Percentiles rank a stretch among this genome's conserved stretches.
Conservation (phyloP, 331 rosid species). For the Stylosanthes scabra region DNA sequence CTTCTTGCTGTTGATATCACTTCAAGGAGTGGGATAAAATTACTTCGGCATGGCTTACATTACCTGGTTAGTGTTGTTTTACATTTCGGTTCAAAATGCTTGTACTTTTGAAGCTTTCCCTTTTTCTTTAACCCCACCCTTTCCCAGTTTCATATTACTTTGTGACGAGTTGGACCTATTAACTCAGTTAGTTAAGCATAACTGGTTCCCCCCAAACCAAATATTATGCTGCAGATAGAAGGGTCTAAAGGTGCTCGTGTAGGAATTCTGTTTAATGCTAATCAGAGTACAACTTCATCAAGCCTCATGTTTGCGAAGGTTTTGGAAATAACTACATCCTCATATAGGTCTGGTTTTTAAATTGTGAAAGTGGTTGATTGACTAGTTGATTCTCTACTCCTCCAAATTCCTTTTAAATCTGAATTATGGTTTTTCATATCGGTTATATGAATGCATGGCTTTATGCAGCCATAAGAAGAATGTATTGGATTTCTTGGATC, state of each 20-base stretch:
- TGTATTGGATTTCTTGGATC: slow-evolving; percentile 72
- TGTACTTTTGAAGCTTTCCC: neutral
- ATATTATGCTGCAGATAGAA: slow-evolving; percentile 61
- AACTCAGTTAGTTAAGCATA: slow-evolving; percentile 26
- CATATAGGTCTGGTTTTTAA: slow-evolving; percentile 66
- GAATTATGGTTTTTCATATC: slow-evolving; percentile 20
- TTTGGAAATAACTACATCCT: slow-evolving; percentile 73
- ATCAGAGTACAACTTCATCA: slow-evolving; percentile 55
- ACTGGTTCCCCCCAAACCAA: slow-evolving; percentile 12
- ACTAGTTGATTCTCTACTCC: slow-evolving; percentile 38
- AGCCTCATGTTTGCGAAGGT: slow-evolving; percentile 70
- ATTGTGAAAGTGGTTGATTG: slow-evolving; percentile 28
- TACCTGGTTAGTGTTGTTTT: slow-evolving; percentile 79
- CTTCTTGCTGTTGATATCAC: slow-evolving; percentile 78
- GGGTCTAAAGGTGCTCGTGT: slow-evolving; percentile 79
- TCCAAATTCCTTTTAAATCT: slow-evolving; percentile 24
- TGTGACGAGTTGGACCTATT: slow-evolving; percentile 19
- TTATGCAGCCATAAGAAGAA: slow-evolving; percentile 83
- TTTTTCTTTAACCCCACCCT: too few relatives aligned
- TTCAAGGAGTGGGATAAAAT: slow-evolving; percentile 72
- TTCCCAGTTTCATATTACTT: neutral
- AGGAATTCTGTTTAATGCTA: slow-evolving; percentile 73
- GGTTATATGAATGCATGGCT: slow-evolving; percentile 39
- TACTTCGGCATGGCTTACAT: slow-evolving; percentile 79
- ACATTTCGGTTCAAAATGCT: slow-evolving; percentile 47